phyloP scores from a whole-genome alignment of 345 rosid species.

The Lepidium didymum region DNA sequence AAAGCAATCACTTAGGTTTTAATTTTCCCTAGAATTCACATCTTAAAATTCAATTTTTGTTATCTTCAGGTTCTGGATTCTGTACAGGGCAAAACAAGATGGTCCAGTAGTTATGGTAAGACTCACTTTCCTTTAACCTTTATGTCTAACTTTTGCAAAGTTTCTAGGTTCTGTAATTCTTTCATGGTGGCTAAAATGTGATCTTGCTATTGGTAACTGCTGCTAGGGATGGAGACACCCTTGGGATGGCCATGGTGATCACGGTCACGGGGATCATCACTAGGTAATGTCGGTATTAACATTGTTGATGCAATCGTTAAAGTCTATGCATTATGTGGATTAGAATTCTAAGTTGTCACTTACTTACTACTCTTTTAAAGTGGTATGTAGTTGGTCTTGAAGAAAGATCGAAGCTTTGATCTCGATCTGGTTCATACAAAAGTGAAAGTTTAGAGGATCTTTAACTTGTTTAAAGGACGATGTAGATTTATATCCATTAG shows the following conservation, averaged over 20 bases:
- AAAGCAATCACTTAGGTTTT: background rate
- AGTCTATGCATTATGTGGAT: background rate
- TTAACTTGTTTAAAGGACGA: background rate
- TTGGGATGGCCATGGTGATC: constrained; percentile 96
- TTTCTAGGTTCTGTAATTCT: background rate
- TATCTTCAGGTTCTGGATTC: constrained; percentile 84
- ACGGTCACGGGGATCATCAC: constrained; percentile 59
- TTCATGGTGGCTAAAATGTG: background rate
- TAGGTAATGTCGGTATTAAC: constrained; percentile 37
- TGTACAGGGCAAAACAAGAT: constrained; percentile 92
- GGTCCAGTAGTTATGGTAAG: constrained; percentile 93
- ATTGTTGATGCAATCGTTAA: background rate
- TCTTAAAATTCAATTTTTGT: background rate
- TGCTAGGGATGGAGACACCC: constrained; percentile 95
- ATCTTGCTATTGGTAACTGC: background rate
- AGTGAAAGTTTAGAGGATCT: background rate
- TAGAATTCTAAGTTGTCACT: background rate
- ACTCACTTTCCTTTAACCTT: too few relatives aligned
- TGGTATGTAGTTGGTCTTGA: background rate
- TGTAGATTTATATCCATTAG: background rate
- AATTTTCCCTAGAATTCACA: background rate
- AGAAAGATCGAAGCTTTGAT: background rate
- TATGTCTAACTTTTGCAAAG: background rate
- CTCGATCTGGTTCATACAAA: background rate
- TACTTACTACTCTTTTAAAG: background rate